These are phyloP conservation scores for Raddia distichophylla DNA, from an alignment of 176 grass and related monocot species.

Conservation along the genomic window DNA sequence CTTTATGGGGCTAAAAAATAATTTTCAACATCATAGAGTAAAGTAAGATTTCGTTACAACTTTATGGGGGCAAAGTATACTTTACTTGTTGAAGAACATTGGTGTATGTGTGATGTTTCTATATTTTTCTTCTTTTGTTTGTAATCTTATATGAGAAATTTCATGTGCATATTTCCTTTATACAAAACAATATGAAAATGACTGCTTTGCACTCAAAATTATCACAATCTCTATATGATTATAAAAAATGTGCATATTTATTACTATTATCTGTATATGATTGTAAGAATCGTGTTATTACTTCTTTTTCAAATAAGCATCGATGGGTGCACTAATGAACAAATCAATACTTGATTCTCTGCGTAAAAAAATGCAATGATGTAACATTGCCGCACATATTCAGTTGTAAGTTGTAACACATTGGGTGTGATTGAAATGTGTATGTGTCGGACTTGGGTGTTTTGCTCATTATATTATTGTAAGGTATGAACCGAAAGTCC, in stretches of 20 bases:
- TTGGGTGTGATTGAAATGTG: background rate
- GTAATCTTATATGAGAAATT: background rate
- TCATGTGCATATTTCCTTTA: background rate
- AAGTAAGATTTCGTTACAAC: too few relatives aligned
- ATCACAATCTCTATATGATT: background rate
- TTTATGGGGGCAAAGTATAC: too few relatives aligned
- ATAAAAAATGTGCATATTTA: background rate
- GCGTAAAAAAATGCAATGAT: too few relatives aligned
- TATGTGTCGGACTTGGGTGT: background rate
- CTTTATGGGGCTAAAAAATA: too few relatives aligned
- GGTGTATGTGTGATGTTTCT: background rate
- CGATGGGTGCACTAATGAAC: too few relatives aligned
- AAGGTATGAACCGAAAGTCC: slow-evolving; percentile 1
- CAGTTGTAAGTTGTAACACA: background rate
- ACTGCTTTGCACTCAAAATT: background rate
- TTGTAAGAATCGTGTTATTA: background rate
- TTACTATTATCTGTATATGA: background rate
- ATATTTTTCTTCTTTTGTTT: background rate
- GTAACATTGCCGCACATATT: background rate
- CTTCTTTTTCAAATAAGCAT: background rate
- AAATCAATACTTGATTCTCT: too few relatives aligned
- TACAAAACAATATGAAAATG: background rate
- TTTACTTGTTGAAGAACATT: background rate
- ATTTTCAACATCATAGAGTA: too few relatives aligned
- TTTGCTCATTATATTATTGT: background rate